A percentile compares a stretch with the other conserved stretches of the same genome.
phyloP scores from a whole-genome alignment of 192 early-diverging fungal species.

The Rhizoclosmatium sp. region DNA sequence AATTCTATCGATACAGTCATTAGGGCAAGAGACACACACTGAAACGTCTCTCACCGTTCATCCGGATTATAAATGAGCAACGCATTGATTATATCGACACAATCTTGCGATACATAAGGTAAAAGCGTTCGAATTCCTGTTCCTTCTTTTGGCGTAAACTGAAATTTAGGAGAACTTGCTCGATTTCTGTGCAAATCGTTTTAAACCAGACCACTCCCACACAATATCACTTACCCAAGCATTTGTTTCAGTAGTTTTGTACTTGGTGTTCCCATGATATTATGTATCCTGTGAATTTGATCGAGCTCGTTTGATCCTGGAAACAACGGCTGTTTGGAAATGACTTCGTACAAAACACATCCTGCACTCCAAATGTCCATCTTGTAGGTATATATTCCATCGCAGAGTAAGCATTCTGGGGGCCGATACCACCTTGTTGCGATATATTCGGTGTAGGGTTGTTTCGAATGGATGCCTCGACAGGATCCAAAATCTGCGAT shows the following conservation, averaged over 20 bases:
- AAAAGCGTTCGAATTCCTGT: slow-evolving; percentile 56
- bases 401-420: slow-evolving; percentile 68
- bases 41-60: slow-evolving; percentile 43
- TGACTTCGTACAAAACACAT: slow-evolving; percentile 67
- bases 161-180: slow-evolving; percentile 52
- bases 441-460: slow-evolving; percentile 74
- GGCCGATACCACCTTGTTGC: slow-evolving; percentile 73
- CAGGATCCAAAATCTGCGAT: slow-evolving; percentile 72
- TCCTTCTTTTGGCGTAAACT: slow-evolving; percentile 60
- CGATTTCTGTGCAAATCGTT: slow-evolving; percentile 37
- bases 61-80: slow-evolving; percentile 63
- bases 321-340: slow-evolving; percentile 62
- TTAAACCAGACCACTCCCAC: not conserved
- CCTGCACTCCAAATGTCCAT: slow-evolving; percentile 73
- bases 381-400: slow-evolving; percentile 63
- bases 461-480: slow-evolving; percentile 69
- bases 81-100: slow-evolving; percentile 56
- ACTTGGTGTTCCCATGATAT: slow-evolving; percentile 64
- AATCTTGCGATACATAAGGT: slow-evolving; percentile 53
- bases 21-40: not conserved
- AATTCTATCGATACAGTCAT: slow-evolving; percentile 41
- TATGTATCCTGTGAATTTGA: slow-evolving; percentile 68
- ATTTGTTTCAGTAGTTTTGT: slow-evolving; percentile 59
- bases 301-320: slow-evolving; percentile 70
- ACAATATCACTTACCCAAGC: slow-evolving; percentile 51